phyloP scores from a whole-genome alignment of 2,329 filamentous ascomycete genomes.

The Cercospora sp. region DNA sequence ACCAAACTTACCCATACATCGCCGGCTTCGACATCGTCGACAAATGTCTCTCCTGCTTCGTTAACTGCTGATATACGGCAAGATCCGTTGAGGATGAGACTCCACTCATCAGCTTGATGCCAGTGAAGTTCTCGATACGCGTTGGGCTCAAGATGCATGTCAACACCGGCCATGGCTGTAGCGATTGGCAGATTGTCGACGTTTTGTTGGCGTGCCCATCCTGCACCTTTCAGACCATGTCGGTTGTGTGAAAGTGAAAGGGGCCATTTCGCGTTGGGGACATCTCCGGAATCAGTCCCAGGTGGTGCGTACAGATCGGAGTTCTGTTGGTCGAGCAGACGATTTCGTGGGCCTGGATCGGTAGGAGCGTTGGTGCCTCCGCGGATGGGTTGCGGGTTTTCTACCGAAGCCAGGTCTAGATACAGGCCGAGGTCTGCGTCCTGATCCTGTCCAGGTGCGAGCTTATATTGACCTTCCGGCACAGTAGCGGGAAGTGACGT shows the following conservation, averaged over 20 bases:
- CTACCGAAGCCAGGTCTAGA: conserved; percentile 42
- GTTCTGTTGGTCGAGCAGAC: conserved; percentile 43
- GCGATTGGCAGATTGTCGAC: conserved; percentile 42
- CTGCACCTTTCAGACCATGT: conserved; percentile 43
- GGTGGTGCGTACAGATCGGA: conserved; percentile 45
- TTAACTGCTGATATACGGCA: conserved; percentile 37
- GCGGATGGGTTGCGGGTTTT: conserved; percentile 46
- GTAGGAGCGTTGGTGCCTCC: conserved; percentile 43
- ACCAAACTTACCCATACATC: conserved; percentile 47
- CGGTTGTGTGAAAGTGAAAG: conserved; percentile 44
- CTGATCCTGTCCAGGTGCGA: conserved; percentile 42
- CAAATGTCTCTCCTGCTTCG: conserved; percentile 37
- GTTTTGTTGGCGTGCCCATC: conserved; percentile 48
- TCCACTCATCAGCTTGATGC: conserved; percentile 40
- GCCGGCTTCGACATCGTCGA: conserved; percentile 43
- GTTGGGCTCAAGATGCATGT: conserved; percentile 42
- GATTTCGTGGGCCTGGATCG: conserved; percentile 42
- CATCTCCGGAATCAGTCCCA: conserved; percentile 43
- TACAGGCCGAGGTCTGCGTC: conserved; percentile 44
- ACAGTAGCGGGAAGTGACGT: conserved; percentile 38
- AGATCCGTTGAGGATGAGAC: conserved; percentile 36
- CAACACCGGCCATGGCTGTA: conserved; percentile 47
- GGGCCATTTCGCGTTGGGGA: conserved; percentile 46
- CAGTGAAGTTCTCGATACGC: conserved; percentile 41
- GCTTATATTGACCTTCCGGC: conserved; percentile 40